Evolutionary conservation across 176 grass and related monocot genomes (phyloP).

Genomic region (Avena insularis): DNA sequence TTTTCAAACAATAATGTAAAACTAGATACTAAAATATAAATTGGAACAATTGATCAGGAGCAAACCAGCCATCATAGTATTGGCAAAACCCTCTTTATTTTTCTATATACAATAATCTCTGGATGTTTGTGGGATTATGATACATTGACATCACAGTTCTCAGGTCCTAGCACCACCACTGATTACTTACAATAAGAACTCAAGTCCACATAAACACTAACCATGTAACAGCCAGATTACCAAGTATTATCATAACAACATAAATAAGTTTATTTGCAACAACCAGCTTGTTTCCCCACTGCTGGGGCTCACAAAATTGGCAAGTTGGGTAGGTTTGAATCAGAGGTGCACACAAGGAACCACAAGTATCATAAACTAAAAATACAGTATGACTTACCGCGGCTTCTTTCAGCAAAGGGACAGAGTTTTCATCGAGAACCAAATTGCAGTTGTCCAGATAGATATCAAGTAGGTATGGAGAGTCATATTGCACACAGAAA

Average conservation of each 20-base stretch:
- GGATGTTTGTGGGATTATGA: no score
- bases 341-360: constrained; percentile 21
- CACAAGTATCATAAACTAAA: constrained; percentile 42
- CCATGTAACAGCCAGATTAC: constrained; percentile 19
- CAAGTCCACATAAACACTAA: constrained; percentile 15
- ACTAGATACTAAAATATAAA: constrained; percentile 4
- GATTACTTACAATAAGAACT: constrained; percentile 14
- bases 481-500: constrained; percentile 82
- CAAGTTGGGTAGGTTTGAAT: constrained; percentile 26
- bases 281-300: constrained; percentile 21
- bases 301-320: background rate
- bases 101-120: no score
- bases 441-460: constrained; percentile 90
- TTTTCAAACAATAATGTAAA: constrained; percentile 27
- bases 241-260: constrained; percentile 18
- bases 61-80: background rate
- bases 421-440: constrained; percentile 58
- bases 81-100: no score
- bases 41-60: background rate
- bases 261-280: constrained; percentile 12
- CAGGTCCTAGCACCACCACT: no score
- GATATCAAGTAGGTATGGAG: constrained; percentile 76
- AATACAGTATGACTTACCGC: constrained; percentile 66
- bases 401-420: constrained; percentile 57
- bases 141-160: no score